These are phyloP conservation scores for Aciculosporium take DNA, from an alignment of 2,329 filamentous ascomycete species.

Conservation along the genomic window DNA sequence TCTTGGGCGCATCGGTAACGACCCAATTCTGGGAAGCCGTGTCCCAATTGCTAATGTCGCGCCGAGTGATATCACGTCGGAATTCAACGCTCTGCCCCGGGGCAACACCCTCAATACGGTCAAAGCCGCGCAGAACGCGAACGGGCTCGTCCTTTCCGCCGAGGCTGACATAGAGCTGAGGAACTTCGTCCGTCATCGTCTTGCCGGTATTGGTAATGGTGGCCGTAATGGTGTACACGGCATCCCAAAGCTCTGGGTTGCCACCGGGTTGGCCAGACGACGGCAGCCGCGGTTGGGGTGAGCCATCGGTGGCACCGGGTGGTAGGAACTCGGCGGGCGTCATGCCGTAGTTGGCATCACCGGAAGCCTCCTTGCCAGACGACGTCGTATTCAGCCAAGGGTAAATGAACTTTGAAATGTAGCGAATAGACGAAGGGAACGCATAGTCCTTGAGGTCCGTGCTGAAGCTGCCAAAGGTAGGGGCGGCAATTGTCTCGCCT, in stretches of 20 bases:
- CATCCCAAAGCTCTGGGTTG: slow-evolving; percentile 51
- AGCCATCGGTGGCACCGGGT: slow-evolving; percentile 37
- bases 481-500: slow-evolving; percentile 49
- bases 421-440: slow-evolving; percentile 46
- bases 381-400: slow-evolving; percentile 56
- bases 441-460: slow-evolving; percentile 49
- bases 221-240: slow-evolving; percentile 52
- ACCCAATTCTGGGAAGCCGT: slow-evolving; percentile 71
- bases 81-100: slow-evolving; percentile 57
- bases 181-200: slow-evolving; percentile 52
- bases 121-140: slow-evolving; percentile 63
- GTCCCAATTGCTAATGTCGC: slow-evolving; percentile 85
- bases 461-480: slow-evolving; percentile 48
- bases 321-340: slow-evolving; percentile 47
- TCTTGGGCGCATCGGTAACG: slow-evolving; percentile 36
- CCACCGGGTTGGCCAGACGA: slow-evolving; percentile 45
- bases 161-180: slow-evolving; percentile 67
- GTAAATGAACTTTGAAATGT: slow-evolving; percentile 47
- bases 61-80: slow-evolving; percentile 53
- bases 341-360: slow-evolving; percentile 45
- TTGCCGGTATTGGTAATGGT: slow-evolving; percentile 59
- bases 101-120: slow-evolving; percentile 53
- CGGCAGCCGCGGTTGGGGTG: slow-evolving; percentile 39
- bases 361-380: slow-evolving; percentile 38
- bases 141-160: slow-evolving; percentile 61